Conservation (phyloP, 306 rosid genomes). For the Fragaria vesca region DNA sequence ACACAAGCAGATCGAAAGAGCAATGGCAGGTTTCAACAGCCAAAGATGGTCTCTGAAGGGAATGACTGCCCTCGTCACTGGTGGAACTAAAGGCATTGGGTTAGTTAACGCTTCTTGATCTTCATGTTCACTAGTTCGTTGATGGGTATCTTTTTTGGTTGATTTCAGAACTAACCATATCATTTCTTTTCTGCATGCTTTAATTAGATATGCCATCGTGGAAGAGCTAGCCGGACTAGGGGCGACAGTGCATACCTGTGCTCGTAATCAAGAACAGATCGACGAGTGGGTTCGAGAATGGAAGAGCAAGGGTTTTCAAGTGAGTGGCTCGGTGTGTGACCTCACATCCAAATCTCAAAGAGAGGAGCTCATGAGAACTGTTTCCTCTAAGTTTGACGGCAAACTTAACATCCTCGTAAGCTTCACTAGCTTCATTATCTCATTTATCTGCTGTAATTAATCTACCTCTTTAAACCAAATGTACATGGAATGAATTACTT, state of each 20-base stretch:
- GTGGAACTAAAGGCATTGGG: slow-evolving; percentile 54
- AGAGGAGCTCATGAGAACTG: slow-evolving; percentile 33
- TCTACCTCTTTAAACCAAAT: not conserved
- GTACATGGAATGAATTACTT: not conserved
- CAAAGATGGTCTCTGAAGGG: slow-evolving; percentile 56
- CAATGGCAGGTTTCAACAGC: slow-evolving; percentile 14
- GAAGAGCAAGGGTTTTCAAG: slow-evolving; percentile 37
- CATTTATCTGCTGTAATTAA: no score
- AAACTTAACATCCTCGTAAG: slow-evolving; percentile 51
- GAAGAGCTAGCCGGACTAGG: slow-evolving; percentile 53
- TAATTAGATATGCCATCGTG: slow-evolving; percentile 41
- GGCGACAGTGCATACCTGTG: slow-evolving; percentile 45
- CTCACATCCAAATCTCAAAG: slow-evolving; percentile 28
- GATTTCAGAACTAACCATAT: not conserved
- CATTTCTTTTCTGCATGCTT: not conserved
- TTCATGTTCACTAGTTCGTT: not conserved
- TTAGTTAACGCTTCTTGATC: not conserved
- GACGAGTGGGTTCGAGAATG: slow-evolving; percentile 36
- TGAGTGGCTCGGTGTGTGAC: slow-evolving; percentile 48
- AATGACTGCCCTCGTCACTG: slow-evolving; percentile 49
- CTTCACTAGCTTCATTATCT: not conserved
- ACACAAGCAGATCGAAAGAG: not conserved
- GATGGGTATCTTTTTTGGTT: not conserved
- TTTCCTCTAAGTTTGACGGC: slow-evolving; percentile 38
- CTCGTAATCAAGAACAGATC: slow-evolving; percentile 36